A percentile compares a stretch with the other conserved stretches of the same genome.
Conservation (phyloP, 1,284 basidiomycete species). For the Hemileia vastatrix region DNA sequence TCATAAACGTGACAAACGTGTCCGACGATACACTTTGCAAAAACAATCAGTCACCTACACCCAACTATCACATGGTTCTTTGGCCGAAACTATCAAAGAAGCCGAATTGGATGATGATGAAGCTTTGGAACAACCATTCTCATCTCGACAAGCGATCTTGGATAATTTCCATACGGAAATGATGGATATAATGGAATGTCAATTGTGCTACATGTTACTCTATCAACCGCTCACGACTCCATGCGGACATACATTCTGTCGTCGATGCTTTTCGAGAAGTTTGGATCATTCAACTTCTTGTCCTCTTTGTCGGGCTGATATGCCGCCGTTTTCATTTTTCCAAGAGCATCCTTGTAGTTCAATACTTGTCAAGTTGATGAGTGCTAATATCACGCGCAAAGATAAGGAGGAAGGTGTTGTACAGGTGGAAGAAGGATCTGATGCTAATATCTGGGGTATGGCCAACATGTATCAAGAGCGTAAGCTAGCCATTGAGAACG, state of each 20-base stretch:
- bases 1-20: too few relatives aligned
- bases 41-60: too few relatives aligned
- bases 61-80: too few relatives aligned
- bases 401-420: constrained; percentile 4
- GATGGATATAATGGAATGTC: too few relatives aligned
- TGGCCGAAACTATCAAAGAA: too few relatives aligned
- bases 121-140: too few relatives aligned
- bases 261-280: constrained; percentile 73
- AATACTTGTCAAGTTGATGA: background rate
- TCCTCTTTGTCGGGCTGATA: constrained; percentile 69
- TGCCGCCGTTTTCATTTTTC: constrained; percentile 69
- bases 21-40: too few relatives aligned
- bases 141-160: too few relatives aligned
- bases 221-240: constrained; percentile 81
- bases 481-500: constrained; percentile 56
- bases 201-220: constrained; percentile 76
- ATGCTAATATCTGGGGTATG: constrained; percentile 57
- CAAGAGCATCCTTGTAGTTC: constrained; percentile 53
- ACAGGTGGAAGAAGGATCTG: constrained; percentile 28
- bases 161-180: too few relatives aligned
- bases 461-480: constrained; percentile 54
- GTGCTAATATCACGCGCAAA: background rate
- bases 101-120: too few relatives aligned
- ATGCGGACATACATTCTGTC: constrained; percentile 91
- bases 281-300: constrained; percentile 73